A percentile compares a stretch with the other conserved stretches of the same genome.
phyloP scores from a whole-genome alignment of 108 stramenopile genomes.

The Stephanodiscus triporus region DNA sequence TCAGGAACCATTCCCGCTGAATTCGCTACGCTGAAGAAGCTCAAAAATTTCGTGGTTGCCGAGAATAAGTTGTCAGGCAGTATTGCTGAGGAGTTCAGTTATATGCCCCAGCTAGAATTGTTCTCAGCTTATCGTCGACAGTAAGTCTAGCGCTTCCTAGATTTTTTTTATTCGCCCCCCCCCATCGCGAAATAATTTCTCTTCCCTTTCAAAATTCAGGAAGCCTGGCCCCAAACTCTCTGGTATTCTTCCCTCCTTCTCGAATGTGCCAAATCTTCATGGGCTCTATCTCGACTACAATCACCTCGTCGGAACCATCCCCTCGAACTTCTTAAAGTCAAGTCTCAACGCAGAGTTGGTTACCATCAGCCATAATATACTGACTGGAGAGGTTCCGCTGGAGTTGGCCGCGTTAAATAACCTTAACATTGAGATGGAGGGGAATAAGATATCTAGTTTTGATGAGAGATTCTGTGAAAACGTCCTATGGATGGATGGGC shows the following conservation, averaged over 20 bases:
- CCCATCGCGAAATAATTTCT: background rate
- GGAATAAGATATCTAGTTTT: constrained; percentile 66
- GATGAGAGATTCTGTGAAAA: constrained; percentile 62
- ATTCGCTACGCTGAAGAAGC: constrained; percentile 43
- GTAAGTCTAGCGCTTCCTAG: too few relatives aligned
- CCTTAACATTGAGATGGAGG: constrained; percentile 73
- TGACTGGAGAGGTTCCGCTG: constrained; percentile 57
- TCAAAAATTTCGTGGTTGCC: constrained; percentile 51
- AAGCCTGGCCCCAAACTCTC: constrained; percentile 54
- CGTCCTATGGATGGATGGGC: constrained; percentile 66
- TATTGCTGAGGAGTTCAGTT: constrained; percentile 56
- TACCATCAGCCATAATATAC: constrained; percentile 50
- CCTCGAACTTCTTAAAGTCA: constrained; percentile 43
- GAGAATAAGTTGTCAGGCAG: constrained; percentile 66
- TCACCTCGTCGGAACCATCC: constrained; percentile 47
- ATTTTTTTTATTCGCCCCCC: too few relatives aligned
- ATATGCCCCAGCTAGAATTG: constrained; percentile 53
- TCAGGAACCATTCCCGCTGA: constrained; percentile 62
- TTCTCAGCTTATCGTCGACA: constrained; percentile 47
- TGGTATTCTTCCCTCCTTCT: constrained; percentile 66
- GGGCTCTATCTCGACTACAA: constrained; percentile 71
- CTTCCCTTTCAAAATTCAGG: background rate
- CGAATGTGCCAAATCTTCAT: constrained; percentile 54
- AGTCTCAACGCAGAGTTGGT: constrained; percentile 46
- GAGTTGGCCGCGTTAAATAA: constrained; percentile 50